phyloP scores from a whole-genome alignment of 169 alveolate species.

The Perkinsus chesapeaki region DNA sequence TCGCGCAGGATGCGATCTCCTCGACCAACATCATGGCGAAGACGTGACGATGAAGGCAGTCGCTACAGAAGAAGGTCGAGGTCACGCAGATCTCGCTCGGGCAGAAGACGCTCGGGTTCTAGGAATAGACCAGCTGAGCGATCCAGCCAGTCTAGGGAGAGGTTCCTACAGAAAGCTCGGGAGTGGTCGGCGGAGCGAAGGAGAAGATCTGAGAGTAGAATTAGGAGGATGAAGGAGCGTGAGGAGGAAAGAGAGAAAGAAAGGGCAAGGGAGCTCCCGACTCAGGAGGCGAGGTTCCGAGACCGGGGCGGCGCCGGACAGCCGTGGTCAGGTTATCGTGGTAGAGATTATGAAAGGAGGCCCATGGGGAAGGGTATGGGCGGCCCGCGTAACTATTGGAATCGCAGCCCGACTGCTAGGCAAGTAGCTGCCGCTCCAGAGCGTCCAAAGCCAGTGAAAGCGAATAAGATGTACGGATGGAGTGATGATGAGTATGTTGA shows the following conservation, averaged over 20 bases:
- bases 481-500: background rate
- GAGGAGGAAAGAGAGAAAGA: background rate
- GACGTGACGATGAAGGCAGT: background rate
- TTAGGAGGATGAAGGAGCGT: background rate
- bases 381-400: background rate
- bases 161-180: background rate
- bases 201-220: background rate
- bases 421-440: background rate
- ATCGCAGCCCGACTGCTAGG: background rate
- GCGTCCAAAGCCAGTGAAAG: background rate
- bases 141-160: background rate
- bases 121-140: background rate
- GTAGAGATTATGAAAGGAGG: background rate
- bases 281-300: background rate
- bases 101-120: background rate
- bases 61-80: background rate
- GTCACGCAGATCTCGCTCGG: background rate
- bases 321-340: background rate
- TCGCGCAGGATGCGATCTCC: background rate
- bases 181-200: conserved; percentile 2
- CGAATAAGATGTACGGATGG: background rate
- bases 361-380: background rate
- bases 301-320: too few species aligned
- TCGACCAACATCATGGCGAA: background rate
- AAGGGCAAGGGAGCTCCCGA: background rate